Evolutionary conservation across 306 rosid genomes (phyloP).

Genomic region (Neltuma alba): DNA sequence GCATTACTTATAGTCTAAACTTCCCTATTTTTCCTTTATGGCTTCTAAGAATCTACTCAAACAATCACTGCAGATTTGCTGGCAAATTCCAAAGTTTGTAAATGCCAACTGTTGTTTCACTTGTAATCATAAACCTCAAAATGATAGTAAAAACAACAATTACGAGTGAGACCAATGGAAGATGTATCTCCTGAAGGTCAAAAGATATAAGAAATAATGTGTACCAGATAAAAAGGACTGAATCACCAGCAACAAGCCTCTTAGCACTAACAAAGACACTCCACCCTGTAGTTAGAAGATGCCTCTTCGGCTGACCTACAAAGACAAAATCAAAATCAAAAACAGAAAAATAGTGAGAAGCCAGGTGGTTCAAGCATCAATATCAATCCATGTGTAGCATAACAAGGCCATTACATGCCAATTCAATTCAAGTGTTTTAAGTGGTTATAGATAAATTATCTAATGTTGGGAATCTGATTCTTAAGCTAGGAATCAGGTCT

Average conservation of each 20-base stretch:
- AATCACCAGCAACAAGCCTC: constrained; percentile 82
- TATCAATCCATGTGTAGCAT: neutral
- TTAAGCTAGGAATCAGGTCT: neutral
- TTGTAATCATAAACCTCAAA: neutral
- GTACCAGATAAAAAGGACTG: constrained; percentile 77
- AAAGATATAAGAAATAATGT: constrained; percentile 8
- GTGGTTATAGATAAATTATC: neutral
- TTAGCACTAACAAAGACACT: constrained; percentile 78
- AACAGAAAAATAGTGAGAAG: constrained; percentile 20
- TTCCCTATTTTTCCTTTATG: neutral
- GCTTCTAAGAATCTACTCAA: neutral
- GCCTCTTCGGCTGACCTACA: constrained; percentile 83
- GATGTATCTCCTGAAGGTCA: neutral
- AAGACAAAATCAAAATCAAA: neutral
- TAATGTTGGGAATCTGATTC: neutral
- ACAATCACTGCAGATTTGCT: neutral
- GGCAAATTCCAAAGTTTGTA: neutral
- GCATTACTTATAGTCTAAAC: neutral
- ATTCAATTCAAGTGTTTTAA: neutral
- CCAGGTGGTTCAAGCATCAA: constrained; percentile 25
- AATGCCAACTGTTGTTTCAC: neutral
- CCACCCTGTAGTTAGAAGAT: constrained; percentile 84
- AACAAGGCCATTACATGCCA: constrained; percentile 4
- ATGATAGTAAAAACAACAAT: neutral
- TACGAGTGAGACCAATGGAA: neutral